Conservation (phyloP, 768 basidiomycete genomes). For the Boletus insuetus region DNA sequence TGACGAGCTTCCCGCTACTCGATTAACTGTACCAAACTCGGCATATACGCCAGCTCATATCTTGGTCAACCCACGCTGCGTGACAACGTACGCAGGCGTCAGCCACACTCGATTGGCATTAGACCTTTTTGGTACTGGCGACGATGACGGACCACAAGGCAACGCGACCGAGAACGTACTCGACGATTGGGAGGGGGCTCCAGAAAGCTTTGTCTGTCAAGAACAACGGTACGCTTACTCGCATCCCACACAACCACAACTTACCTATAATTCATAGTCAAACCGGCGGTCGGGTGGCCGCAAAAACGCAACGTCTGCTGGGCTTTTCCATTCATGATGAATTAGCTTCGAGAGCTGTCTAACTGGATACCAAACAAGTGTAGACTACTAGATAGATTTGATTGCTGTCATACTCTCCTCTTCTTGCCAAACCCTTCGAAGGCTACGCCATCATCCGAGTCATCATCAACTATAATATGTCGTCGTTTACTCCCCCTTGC, state of each 20-base stretch:
- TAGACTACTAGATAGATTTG: constrained; percentile 5
- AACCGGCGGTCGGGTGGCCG: constrained; percentile 86
- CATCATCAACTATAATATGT: constrained; percentile 53
- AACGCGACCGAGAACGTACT: constrained; percentile 67
- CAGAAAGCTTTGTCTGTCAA: constrained; percentile 97
- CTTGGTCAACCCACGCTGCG: constrained; percentile 92
- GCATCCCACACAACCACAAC: neutral
- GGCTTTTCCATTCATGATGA: constrained; percentile 83
- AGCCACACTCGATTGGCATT: constrained; percentile 94
- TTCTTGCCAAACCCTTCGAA: constrained; percentile 60
- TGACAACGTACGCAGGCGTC: constrained; percentile 97
- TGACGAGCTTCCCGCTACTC: constrained; percentile 28
- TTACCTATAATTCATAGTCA: constrained; percentile 42
- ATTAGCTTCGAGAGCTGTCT: constrained; percentile 32
- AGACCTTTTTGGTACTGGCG: constrained; percentile 81
- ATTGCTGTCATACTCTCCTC: constrained; percentile 12
- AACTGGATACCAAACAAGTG: neutral
- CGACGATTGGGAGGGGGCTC: constrained; percentile 95
- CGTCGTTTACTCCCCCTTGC: constrained; percentile 22
- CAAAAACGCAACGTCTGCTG: constrained; percentile 83
- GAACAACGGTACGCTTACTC: constrained; percentile 67
- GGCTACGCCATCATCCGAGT: constrained; percentile 69
- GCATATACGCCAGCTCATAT: constrained; percentile 88
- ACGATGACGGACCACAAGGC: constrained; percentile 56
- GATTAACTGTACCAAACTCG: constrained; percentile 78